phyloP scores from a whole-genome alignment of 2,329 filamentous ascomycete species.

The Eurotiales sp. region DNA sequence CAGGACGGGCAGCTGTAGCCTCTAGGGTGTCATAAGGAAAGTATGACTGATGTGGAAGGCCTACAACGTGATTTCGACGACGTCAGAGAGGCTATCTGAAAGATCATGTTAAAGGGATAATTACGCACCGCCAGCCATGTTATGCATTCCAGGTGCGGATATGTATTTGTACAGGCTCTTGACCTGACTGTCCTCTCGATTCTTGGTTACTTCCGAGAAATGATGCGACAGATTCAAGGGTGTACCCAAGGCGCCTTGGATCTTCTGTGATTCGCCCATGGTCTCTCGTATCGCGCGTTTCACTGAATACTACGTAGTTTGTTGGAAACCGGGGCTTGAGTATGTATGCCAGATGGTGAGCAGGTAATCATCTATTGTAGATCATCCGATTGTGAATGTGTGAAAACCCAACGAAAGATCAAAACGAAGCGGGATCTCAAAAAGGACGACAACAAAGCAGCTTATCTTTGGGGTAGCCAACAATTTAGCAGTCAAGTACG shows the following conservation, averaged over 20 bases:
- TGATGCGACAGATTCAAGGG: constrained; percentile 78
- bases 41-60: constrained; percentile 73
- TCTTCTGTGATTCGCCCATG: background rate
- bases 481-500: too few species aligned
- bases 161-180: constrained; percentile 89
- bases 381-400: too few species aligned
- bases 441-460: too few species aligned
- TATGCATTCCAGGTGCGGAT: constrained; percentile 57
- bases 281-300: background rate
- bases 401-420: too few species aligned
- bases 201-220: constrained; percentile 65
- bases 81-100: constrained; percentile 9
- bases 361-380: too few species aligned
- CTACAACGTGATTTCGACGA: constrained; percentile 40
- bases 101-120: background rate
- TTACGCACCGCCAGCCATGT: constrained; percentile 55
- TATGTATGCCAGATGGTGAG: too few species aligned
- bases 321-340: too few species aligned
- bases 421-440: too few species aligned
- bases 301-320: too few species aligned
- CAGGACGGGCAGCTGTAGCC: constrained; percentile 69
- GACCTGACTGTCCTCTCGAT: constrained; percentile 62
- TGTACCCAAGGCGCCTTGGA: constrained; percentile 28
- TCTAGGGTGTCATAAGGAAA: constrained; percentile 92
- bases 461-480: too few species aligned